Percentiles rank a stretch among this genome's conserved stretches.
Conservation (phyloP, 441 rosid genomes). For the Bocquillonia castaneifolia region DNA sequence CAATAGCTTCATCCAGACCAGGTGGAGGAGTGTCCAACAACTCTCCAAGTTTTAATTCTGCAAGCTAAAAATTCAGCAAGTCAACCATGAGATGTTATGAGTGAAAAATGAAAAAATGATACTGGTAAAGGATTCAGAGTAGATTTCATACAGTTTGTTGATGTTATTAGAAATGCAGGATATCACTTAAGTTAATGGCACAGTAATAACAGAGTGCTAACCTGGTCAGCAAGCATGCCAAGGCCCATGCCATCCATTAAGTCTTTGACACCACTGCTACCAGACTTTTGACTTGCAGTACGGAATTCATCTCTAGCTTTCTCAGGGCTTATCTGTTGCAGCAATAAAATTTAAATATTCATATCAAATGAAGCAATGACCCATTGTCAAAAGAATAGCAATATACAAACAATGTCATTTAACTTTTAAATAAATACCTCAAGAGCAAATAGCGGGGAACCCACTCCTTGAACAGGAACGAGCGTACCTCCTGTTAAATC, state of each 20-base stretch:
- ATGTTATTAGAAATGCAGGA: not conserved
- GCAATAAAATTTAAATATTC: conserved; percentile 19
- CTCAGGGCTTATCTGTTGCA: conserved; percentile 60
- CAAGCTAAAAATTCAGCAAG: conserved; percentile 36
- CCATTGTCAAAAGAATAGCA: conserved; percentile 1
- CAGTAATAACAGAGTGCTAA: conserved; percentile 20
- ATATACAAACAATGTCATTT: not conserved
- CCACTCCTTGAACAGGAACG: conserved; percentile 63
- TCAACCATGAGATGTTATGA: not conserved
- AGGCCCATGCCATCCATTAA: conserved; percentile 79
- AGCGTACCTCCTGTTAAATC: conserved; percentile 64
- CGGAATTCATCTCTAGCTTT: conserved; percentile 57
- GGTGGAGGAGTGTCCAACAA: conserved; percentile 72
- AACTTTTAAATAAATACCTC: conserved; percentile 45
- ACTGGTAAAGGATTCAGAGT: not conserved
- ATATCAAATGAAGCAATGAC: conserved; percentile 9
- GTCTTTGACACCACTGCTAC: conserved; percentile 47
- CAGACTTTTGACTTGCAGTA: conserved; percentile 35
- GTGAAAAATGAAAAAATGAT: conserved; percentile 4
- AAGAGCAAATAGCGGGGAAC: conserved; percentile 64
- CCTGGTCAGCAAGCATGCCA: conserved; percentile 69
- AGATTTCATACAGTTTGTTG: not conserved
- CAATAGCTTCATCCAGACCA: conserved; percentile 75
- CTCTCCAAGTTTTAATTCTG: conserved; percentile 71
- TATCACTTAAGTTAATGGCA: not conserved